Base-by-base conservation (phyloP, 352 stramenopile species). In the Aphanomyces stellatus region DNA sequence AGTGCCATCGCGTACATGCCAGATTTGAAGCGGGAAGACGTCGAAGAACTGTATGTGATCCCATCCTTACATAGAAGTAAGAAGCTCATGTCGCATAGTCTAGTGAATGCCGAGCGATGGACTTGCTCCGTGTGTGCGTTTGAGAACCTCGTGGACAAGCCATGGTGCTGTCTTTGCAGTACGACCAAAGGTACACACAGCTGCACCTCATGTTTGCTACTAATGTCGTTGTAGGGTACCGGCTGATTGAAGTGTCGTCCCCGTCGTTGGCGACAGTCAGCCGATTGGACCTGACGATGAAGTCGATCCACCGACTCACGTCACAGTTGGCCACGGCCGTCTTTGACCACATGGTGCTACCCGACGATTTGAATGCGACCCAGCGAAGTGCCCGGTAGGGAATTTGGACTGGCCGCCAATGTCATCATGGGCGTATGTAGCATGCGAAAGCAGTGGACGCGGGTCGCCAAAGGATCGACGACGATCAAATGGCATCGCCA, bases 371-470 rank as follows among this genome's bases (percentile, higher is more conserved):
- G 13, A 66, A 53, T 30, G 59, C 59, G 4, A 13, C 15, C 7
- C 59, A 66, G 24, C 41, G 46, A 31, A 66, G 59, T 30, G 59
- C 59, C 4, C 59, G 59, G 59, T 66, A n/a, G 27, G 8, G 7
- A 27, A 24, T 43, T 6, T n/a, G n/a, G n/a, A n/a, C n/a, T n/a
- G n/a, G n/a, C n/a, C n/a, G n/a, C n/a, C n/a, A n/a, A n/a, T n/a
- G n/a, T n/a, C n/a, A n/a, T n/a, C n/a, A n/a, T n/a, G n/a, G n/a
- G n/a, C n/a, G n/a, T n/a, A n/a, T 35, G 28, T 48, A 75, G 73
- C 33, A 81, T 88, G 65, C 81, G 85, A 22, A 90, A 92, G 37
- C 83, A 93, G 60, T 93, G 85, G 85, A 75, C 88, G 8, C 79
- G n/a, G n/a, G n/a, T n/a, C n/a, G n/a, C n/a, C n/a, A n/a, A n/a